Conservation (phyloP, 2,329 filamentous ascomycete genomes). For the Meredithiella fracta region DNA sequence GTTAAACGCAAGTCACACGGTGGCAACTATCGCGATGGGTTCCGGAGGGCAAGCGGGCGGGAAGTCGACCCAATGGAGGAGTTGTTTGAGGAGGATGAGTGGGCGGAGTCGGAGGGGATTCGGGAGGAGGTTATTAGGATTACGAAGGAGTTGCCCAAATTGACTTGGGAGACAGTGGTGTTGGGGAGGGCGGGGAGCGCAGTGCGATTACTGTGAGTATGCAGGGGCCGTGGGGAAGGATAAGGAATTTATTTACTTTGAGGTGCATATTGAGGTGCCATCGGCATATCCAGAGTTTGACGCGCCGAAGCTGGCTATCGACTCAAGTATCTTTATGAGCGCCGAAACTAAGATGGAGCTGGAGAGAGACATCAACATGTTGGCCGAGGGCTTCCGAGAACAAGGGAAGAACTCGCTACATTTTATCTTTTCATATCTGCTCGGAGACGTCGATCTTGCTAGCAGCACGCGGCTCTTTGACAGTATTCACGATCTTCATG, state of each 20-base stretch:
- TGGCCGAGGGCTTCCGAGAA: conserved; percentile 38
- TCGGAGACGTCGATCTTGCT: conserved; percentile 46
- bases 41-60: conserved; percentile 35
- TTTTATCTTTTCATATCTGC: conserved; percentile 43
- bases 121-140: conserved; percentile 50
- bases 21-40: conserved; percentile 17
- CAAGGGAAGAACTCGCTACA: conserved; percentile 46
- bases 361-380: conserved; percentile 22
- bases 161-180: conserved; percentile 38
- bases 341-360: conserved; percentile 33
- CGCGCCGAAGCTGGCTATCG: conserved; percentile 42
- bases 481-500: conserved; percentile 29
- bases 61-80: conserved; percentile 32
- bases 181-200: conserved; percentile 25
- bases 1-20: conserved; percentile 23
- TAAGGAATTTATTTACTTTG: conserved; percentile 37
- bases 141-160: conserved; percentile 44
- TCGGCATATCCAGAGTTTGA: conserved; percentile 40
- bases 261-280: conserved; percentile 44
- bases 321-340: conserved; percentile 46
- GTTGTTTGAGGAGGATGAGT: conserved; percentile 33
- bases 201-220: conserved; percentile 5
- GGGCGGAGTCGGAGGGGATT: conserved; percentile 44
- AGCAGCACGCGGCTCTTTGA: conserved; percentile 46
- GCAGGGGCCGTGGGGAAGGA: conserved; percentile 43